These are phyloP conservation scores for Agaricus sinodeliciosus DNA, from an alignment of 768 basidiomycete species.

Conservation along the genomic window DNA sequence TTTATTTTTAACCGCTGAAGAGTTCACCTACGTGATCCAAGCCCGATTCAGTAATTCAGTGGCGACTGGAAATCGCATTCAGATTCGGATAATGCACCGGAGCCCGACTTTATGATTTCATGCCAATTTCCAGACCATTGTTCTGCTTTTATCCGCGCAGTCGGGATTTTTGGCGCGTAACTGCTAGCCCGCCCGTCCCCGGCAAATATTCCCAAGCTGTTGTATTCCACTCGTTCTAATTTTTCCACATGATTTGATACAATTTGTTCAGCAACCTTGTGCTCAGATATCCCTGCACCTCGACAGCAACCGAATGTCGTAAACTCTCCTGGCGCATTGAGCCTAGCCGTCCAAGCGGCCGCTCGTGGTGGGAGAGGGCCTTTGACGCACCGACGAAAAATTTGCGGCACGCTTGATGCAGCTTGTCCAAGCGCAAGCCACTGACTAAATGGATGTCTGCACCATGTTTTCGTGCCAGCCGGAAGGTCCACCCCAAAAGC, in stretches of 20 bases:
- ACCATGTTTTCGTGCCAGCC: background rate
- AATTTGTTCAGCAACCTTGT: conserved; percentile 1
- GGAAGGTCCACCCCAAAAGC: background rate
- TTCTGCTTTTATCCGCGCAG: background rate
- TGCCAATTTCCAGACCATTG: background rate
- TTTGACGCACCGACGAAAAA: background rate
- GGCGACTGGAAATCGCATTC: background rate
- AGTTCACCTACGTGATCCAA: background rate
- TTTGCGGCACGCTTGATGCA: background rate
- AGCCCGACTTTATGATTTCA: background rate
- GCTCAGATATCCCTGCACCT: background rate
- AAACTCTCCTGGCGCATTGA: background rate
- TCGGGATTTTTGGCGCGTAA: background rate
- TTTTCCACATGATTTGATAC: background rate
- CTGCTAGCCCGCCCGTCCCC: background rate
- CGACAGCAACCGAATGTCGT: background rate
- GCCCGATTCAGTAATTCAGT: background rate
- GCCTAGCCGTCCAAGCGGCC: background rate
- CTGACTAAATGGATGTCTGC: background rate
- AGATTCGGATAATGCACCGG: background rate
- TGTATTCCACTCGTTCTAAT: conserved; percentile 1
- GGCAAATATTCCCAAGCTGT: conserved; percentile 2
- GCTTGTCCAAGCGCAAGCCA: background rate
- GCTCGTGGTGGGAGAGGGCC: background rate
- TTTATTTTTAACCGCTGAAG: background rate